Conservation (phyloP, 2,329 filamentous ascomycete genomes). For the Domatiomyces catenatus region DNA sequence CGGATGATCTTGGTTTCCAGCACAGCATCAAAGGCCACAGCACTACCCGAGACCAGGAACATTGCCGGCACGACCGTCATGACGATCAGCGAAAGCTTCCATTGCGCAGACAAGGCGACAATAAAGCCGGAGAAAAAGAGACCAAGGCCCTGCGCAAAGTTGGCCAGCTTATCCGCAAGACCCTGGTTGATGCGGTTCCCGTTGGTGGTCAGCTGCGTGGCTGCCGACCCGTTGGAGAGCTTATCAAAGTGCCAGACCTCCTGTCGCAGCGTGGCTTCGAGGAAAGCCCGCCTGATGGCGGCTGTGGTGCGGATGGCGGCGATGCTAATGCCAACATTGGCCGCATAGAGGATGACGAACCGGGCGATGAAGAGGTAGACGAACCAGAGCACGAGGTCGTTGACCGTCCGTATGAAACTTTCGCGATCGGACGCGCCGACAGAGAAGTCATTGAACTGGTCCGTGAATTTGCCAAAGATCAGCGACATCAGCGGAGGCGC, state of each 20-base stretch:
- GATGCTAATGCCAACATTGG: conserved; percentile 18
- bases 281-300: conserved; percentile 15
- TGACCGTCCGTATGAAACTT: conserved; percentile 12
- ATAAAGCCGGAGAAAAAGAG: conserved; percentile 28
- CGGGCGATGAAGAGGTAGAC: conserved; percentile 24
- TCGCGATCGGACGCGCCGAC: conserved; percentile 7
- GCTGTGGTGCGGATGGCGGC: conserved; percentile 17
- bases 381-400: conserved; percentile 21
- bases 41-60: conserved; percentile 16
- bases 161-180: conserved; percentile 27
- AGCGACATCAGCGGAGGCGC: conserved; percentile 25
- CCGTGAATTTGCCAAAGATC: conserved; percentile 22
- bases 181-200: conserved; percentile 25
- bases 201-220: conserved; percentile 20
- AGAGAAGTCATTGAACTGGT: conserved; percentile 19
- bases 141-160: conserved; percentile 21
- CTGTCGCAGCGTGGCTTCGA: conserved; percentile 20
- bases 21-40: conserved; percentile 15
- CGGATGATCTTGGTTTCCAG: conserved; percentile 15
- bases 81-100: conserved; percentile 32
- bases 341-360: conserved; percentile 22
- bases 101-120: conserved; percentile 27
- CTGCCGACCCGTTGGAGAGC: conserved; percentile 18
- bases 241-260: conserved; percentile 21
- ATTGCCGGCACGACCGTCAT: conserved; percentile 35